phyloP scores from a whole-genome alignment of 2,329 filamentous ascomycete species.

The Pseudocercospora fuligena region DNA sequence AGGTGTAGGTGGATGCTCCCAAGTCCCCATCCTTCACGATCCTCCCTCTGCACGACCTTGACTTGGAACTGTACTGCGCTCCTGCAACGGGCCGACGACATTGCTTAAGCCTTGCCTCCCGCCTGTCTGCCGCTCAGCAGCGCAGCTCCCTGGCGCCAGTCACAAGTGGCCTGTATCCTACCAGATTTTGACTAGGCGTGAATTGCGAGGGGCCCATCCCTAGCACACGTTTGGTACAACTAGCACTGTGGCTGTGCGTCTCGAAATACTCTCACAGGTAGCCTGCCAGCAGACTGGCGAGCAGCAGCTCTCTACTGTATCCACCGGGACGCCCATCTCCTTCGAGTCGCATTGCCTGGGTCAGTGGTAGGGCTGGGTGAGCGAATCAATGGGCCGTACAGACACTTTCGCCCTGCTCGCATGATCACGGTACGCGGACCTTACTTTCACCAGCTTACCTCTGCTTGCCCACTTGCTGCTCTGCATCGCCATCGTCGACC shows the following conservation, averaged over 20 bases:
- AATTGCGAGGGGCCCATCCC: slow-evolving; percentile 2
- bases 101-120: not conserved
- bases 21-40: not conserved
- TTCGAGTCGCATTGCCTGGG: slow-evolving; percentile 25
- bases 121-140: not conserved
- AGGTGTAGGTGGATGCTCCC: not conserved
- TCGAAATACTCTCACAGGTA: slow-evolving; percentile 13
- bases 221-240: slow-evolving; percentile 8
- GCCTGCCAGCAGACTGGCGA: slow-evolving; percentile 7
- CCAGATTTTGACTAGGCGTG: not conserved
- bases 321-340: slow-evolving; percentile 11
- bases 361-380: slow-evolving; percentile 27
- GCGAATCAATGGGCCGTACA: slow-evolving; percentile 25
- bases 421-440: slow-evolving; percentile 17
- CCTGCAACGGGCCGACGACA: slow-evolving; percentile 14
- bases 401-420: slow-evolving; percentile 23
- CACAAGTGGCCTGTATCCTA: not conserved
- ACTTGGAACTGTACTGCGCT: slow-evolving; percentile 9
- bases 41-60: slow-evolving; percentile 12
- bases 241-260: slow-evolving; percentile 23
- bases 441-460: slow-evolving; percentile 21
- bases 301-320: slow-evolving; percentile 6
- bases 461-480: slow-evolving; percentile 15
- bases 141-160: not conserved
- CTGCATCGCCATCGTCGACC: slow-evolving; percentile 14